Base-by-base conservation (phyloP, 1,284 basidiomycete genomes). In the Moesziomyces sp. region DNA sequence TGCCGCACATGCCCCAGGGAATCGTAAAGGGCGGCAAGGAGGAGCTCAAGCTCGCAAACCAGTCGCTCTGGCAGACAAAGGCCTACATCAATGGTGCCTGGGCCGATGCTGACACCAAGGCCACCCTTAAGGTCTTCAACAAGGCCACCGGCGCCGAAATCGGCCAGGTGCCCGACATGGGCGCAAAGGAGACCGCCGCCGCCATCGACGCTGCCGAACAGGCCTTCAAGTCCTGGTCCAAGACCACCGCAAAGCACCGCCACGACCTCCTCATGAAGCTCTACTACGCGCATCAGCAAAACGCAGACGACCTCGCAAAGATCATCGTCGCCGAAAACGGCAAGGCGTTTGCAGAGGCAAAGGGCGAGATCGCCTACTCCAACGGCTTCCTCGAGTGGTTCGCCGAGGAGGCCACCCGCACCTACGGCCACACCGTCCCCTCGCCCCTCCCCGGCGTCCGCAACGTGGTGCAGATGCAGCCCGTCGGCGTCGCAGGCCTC, bases 401-500 rank as follows among this genome's bases (percentile, higher is more conserved):
- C 55, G 69, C 78, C 19, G 79, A 74, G 24, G 69, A 80, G 58
- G 74, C 78, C 11, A 52, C 66, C 9, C 64, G 74, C 28, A 85
- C 83, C 13, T 85, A 86, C 65, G 87, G 87, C 89, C 93, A 96
- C 85, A 90, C 92, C 11, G 90, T 97, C 33, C 95, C 96, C 4
- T 91, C 91, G 9, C 86, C 92, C 0, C 85, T 91, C 38, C 87
- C 90, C 1, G 89, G 88, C 51, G 86, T 91, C 13, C 90, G 95
- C 53, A 96, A 96, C 83, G 85, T 97, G 19, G 91, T 93, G n/a
- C 67, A 72, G 52, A 94, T 95, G 85, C 95, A 99, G 85, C 95
- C 95, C 7, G 86, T 97, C 66, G 95, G 94, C 28, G 86, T 87
- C 11, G 81, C 74, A n/a, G 83, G 84, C 50, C 85, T 86, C 54